Conservation (phyloP, 148 eudicot genomes). For the Silene conica region DNA sequence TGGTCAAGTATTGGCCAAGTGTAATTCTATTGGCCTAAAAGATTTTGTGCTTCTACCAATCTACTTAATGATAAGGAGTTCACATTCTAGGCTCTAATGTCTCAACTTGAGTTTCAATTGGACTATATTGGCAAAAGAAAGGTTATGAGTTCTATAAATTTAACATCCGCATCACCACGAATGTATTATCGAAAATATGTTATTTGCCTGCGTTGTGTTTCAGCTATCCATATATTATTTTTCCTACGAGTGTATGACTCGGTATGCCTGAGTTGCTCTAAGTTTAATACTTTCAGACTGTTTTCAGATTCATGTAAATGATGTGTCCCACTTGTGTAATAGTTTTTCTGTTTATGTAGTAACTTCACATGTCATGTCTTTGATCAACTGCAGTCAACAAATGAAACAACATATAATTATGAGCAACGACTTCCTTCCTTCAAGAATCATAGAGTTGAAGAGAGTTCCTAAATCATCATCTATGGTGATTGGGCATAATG, state of each 20-base stretch:
- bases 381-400: conserved; percentile 45
- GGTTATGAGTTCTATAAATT: neutral
- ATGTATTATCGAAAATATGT: neutral
- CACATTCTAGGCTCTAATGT: neutral
- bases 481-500: conserved; percentile 81
- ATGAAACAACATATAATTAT: conserved; percentile 53
- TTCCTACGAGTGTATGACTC: neutral
- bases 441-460: conserved; percentile 66
- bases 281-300: neutral
- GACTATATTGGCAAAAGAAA: neutral
- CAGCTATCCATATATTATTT: neutral
- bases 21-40: neutral
- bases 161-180: neutral
- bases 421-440: conserved; percentile 58
- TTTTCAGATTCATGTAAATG: neutral
- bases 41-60: neutral
- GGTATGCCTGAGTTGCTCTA: neutral
- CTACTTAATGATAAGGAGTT: neutral
- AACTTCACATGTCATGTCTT: conserved; percentile 7
- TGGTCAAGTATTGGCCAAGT: conserved; percentile 2
- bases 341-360: neutral
- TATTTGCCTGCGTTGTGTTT: conserved; percentile 2
- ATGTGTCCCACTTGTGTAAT: neutral
- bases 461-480: conserved; percentile 55
- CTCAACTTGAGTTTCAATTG: neutral